Evolutionary conservation across 73 alveolate species (phyloP), one percentile per base, ranked within the genome.

Genomic region (Paramecium sonneborni): DNA sequence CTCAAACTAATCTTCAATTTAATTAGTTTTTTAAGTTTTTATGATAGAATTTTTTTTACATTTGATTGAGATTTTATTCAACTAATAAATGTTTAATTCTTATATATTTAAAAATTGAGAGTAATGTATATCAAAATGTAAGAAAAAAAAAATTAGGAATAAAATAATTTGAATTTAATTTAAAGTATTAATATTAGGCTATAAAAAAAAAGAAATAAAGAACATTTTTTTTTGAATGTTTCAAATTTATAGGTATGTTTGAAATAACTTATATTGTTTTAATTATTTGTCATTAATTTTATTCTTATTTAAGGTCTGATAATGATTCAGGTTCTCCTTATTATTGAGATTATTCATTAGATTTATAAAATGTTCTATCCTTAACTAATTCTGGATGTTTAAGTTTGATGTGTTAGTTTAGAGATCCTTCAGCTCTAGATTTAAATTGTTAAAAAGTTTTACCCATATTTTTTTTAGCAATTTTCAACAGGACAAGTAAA

Each of bases 311-410:
- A 3, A 26, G 44, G 3, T 62, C 84, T 26, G 84, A 62, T 2
- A 62, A 14, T 2, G 84, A 62, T 26, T 62, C 84, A 62, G 84
- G 84, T 44, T 62, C 84, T 62, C 48, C 84, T 30, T 62, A 14
- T 62, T 62, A 52, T 52, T 52, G 44, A 1, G 86, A 72, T 72
- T 72, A 72, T 28, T 72, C 86, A 79, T 44, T 41, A n/a, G 90
- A 79, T 79, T 79, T 79, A 46, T 43, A 79, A 46, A 79, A 79
- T 38, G 69, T 8, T 79, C 90, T 38, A 79, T 79, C 90, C 37
- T 79, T 79, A 10, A 79, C 90, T 23, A 82, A 76, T 88, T 88
- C 94, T 26, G 94, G 94, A 32, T 88, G 94, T 34, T 88, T 88
- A 11, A 88, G 46, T 58, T 88, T 88, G 43, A 88, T 62, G 43